A percentile compares a stretch with the other conserved stretches of the same genome.
Conservation (phyloP, 192 early-diverging fungal genomes). For the Diversispora epigaea region DNA sequence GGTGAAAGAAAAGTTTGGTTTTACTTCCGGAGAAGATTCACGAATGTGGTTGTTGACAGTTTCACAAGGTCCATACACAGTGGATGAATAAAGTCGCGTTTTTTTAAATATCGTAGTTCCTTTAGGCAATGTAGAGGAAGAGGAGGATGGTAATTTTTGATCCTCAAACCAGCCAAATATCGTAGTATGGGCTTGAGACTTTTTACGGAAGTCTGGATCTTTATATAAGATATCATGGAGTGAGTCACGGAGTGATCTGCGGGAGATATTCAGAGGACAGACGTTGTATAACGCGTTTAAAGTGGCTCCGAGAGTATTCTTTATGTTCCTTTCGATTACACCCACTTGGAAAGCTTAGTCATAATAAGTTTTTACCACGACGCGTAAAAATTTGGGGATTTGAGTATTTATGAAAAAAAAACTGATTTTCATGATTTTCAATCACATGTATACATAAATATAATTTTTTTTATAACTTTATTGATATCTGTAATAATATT, state of each 20-base stretch:
- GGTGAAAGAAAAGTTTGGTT: slow-evolving; percentile 6
- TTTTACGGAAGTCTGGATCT: slow-evolving; percentile 2
- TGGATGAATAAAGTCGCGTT: slow-evolving; percentile 25
- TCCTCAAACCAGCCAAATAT: slow-evolving; percentile 19
- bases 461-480: too few species aligned
- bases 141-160: neutral
- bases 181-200: slow-evolving; percentile 19
- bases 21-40: neutral
- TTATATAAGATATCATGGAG: slow-evolving; percentile 20
- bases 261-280: slow-evolving; percentile 10
- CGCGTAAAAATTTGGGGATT: too few species aligned
- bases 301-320: neutral
- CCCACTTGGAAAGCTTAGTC: slow-evolving; percentile 16
- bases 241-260: slow-evolving; percentile 4
- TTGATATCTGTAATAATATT: too few species aligned
- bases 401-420: too few species aligned
- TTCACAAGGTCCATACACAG: neutral
- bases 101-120: neutral
- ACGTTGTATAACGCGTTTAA: slow-evolving; percentile 6
- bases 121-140: slow-evolving; percentile 16
- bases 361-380: too few species aligned
- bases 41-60: slow-evolving; percentile 9
- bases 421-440: too few species aligned
- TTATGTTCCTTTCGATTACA: slow-evolving; percentile 10
- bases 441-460: too few species aligned